phyloP scores from a whole-genome alignment of 148 eudicot genomes.

The Silene uniflora region DNA sequence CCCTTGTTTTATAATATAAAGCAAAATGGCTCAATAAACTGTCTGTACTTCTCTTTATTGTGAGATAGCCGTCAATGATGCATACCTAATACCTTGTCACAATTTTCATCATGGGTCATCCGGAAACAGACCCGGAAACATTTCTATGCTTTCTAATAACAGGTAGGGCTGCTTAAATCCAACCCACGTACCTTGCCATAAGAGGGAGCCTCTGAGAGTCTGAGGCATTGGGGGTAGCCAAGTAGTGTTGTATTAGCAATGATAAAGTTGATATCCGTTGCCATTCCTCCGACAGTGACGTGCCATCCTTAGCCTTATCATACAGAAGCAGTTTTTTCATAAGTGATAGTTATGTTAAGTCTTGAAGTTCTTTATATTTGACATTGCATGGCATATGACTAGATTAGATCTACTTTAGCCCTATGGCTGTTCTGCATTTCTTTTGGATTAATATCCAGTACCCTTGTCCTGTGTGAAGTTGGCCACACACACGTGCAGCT shows the following conservation, averaged over 20 bases:
- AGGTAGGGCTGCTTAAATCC: not conserved
- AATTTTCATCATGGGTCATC: not conserved
- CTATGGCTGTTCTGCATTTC: not conserved
- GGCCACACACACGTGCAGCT: not conserved
- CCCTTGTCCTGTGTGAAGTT: constrained; percentile 6
- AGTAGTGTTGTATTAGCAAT: not conserved
- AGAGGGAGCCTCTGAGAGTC: not conserved
- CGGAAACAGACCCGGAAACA: not conserved
- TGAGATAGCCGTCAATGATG: not conserved
- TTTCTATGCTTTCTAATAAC: not conserved
- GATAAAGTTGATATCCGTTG: not conserved
- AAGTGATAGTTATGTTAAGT: not conserved
- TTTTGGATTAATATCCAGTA: not conserved
- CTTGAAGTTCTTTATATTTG: not conserved
- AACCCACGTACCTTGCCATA: not conserved
- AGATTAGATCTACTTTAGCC: not conserved
- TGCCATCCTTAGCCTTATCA: not conserved
- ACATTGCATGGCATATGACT: not conserved
- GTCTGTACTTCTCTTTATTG: not conserved
- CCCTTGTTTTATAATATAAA: not conserved
- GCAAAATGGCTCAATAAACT: not conserved
- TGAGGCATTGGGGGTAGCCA: not conserved
- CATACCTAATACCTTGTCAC: not conserved
- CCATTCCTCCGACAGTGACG: not conserved
- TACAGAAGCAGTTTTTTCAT: not conserved